A percentile compares a stretch with the other conserved stretches of the same genome.
phyloP scores from a whole-genome alignment of 2,329 filamentous ascomycete species.

The Penicillium occitanis region DNA sequence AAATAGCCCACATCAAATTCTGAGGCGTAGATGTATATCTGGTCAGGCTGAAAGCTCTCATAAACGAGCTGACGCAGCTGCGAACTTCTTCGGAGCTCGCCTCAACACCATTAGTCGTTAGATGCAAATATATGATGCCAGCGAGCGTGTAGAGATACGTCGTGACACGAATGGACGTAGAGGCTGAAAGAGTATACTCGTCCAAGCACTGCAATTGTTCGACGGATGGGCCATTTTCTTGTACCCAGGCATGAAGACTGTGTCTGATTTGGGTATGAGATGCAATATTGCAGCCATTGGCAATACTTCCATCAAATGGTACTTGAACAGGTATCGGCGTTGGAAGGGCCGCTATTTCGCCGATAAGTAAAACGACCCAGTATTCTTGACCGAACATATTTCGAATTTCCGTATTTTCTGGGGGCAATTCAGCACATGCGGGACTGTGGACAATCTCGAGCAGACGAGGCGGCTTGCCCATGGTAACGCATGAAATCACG shows the following conservation, averaged over 20 bases:
- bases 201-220: conserved; percentile 10
- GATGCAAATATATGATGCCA: conserved; percentile 10
- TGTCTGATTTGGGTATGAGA: neutral
- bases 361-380: conserved; percentile 6
- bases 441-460: neutral
- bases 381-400: conserved; percentile 9
- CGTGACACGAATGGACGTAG: conserved; percentile 7
- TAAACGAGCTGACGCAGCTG: conserved; percentile 3
- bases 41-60: neutral
- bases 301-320: neutral
- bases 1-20: conserved; percentile 6
- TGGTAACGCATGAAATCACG: conserved; percentile 6
- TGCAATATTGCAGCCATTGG: neutral
- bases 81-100: conserved; percentile 2
- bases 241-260: conserved; percentile 1
- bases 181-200: conserved; percentile 7
- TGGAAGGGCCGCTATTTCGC: conserved; percentile 7
- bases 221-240: neutral
- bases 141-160: conserved; percentile 4
- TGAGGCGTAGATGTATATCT: conserved; percentile 8
- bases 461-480: conserved; percentile 9
- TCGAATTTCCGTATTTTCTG: neutral
- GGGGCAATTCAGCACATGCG: neutral
- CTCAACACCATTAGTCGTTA: neutral
- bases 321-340: neutral